Evolutionary conservation across 768 basidiomycete genomes (phyloP).

Genomic region (Galerina marginata): DNA sequence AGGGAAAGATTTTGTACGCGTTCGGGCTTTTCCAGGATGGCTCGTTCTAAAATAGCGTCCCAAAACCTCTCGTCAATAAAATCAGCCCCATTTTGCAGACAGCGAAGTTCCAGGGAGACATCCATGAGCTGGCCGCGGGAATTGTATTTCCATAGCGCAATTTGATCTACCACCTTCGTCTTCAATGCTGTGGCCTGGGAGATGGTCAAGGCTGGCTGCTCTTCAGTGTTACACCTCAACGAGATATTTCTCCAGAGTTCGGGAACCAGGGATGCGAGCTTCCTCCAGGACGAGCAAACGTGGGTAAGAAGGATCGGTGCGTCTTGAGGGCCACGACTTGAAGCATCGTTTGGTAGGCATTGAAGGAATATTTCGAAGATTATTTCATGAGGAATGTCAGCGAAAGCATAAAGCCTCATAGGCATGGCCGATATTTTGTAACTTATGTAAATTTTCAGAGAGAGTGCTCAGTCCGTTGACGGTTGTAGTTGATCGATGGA

Average conservation of each 20-base stretch:
- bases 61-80: neutral
- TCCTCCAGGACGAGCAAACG: slow-evolving; percentile 5
- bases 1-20: neutral
- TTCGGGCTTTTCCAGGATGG: neutral
- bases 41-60: neutral
- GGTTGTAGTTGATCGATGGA: too few species aligned
- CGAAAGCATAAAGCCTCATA: neutral
- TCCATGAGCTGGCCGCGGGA: neutral
- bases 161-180: neutral
- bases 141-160: neutral
- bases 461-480: too few species aligned
- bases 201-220: too few species aligned
- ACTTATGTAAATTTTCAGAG: too few species aligned
- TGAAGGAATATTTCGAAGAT: slow-evolving; percentile 2
- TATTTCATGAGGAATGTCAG: neutral
- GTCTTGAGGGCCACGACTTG: neutral
- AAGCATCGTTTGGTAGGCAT: neutral
- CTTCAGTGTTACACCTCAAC: neutral
- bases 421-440: too few species aligned
- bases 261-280: neutral
- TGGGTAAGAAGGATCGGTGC: slow-evolving; percentile 7
- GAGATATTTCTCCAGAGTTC: neutral
- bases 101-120: neutral
- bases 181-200: too few species aligned
- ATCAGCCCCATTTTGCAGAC: neutral